phyloP scores from a whole-genome alignment of 495 filamentous ascomycete species.

The Talaromyces nanjingensis region DNA sequence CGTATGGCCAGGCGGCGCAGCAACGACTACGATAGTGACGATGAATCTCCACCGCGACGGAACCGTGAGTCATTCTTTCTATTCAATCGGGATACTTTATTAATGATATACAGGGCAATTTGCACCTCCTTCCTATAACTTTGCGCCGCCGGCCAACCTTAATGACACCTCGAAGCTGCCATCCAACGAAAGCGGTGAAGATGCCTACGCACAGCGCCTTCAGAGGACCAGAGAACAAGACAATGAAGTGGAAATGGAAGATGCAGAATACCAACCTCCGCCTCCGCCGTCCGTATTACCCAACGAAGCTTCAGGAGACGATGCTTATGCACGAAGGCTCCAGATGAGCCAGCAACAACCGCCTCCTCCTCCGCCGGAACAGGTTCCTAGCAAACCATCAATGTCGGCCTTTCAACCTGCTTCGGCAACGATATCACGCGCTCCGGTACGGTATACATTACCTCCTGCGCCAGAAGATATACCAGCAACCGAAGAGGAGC shows the following conservation, averaged over 20 bases:
- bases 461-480: slow-evolving; percentile 52
- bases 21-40: slow-evolving; percentile 52
- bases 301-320: slow-evolving; percentile 59
- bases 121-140: slow-evolving; percentile 62
- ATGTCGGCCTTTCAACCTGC: slow-evolving; percentile 34
- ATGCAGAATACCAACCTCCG: slow-evolving; percentile 30
- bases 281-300: slow-evolving; percentile 30
- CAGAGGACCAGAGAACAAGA: slow-evolving; percentile 28
- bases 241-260: slow-evolving; percentile 2
- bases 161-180: slow-evolving; percentile 20
- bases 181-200: slow-evolving; percentile 55
- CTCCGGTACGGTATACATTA: slow-evolving; percentile 75
- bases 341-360: slow-evolving; percentile 33
- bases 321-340: slow-evolving; percentile 62
- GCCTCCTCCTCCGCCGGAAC: slow-evolving; percentile 23
- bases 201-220: slow-evolving; percentile 61
- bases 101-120: slow-evolving; percentile 49
- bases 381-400: slow-evolving; percentile 13
- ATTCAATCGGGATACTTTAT: neutral
- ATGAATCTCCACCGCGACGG: slow-evolving; percentile 45
- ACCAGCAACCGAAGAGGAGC: slow-evolving; percentile 48
- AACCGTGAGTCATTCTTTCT: slow-evolving; percentile 39
- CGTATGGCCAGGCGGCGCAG: slow-evolving; percentile 44
- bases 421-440: slow-evolving; percentile 67
- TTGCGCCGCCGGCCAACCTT: slow-evolving; percentile 62